Percentiles rank a stretch among this genome's conserved stretches.
Conservation (phyloP, 2,329 filamentous ascomycete species). For the Arthroderma sp. region DNA sequence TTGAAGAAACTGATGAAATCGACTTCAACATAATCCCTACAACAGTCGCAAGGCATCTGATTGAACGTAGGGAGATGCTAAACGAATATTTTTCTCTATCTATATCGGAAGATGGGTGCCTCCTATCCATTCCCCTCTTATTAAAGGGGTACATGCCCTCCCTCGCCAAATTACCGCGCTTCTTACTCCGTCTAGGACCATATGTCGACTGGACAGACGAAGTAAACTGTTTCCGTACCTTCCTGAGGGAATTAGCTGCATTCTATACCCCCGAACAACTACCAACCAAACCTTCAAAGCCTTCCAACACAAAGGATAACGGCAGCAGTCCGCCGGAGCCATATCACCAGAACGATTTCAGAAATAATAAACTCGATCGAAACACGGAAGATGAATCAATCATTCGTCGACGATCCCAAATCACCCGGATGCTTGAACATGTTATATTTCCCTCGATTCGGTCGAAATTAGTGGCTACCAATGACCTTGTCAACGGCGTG, state of each 20-base stretch:
- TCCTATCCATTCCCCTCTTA: constrained; percentile 69
- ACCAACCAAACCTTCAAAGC: constrained; percentile 30
- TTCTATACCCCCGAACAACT: constrained; percentile 86
- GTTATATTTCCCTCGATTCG: constrained; percentile 84
- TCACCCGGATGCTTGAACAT: constrained; percentile 69
- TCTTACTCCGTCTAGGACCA: constrained; percentile 76
- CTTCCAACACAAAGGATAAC: constrained; percentile 24
- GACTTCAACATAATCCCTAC: constrained; percentile 52
- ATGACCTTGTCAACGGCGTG: constrained; percentile 59
- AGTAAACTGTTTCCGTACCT: constrained; percentile 69
- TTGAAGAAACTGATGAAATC: constrained; percentile 52
- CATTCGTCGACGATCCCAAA: constrained; percentile 45
- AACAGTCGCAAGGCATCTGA: constrained; percentile 40
- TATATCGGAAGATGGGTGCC: constrained; percentile 62
- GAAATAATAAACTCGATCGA: neutral
- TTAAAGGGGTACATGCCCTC: constrained; percentile 80
- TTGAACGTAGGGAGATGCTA: constrained; percentile 72
- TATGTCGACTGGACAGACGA: constrained; percentile 79
- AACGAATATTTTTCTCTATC: constrained; percentile 84
- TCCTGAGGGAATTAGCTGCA: constrained; percentile 71
- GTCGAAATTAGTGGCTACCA: constrained; percentile 68
- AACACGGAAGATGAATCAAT: constrained; percentile 27
- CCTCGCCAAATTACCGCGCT: constrained; percentile 74
- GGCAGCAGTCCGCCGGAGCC: neutral
- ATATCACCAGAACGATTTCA: no score